Conservation (phyloP, 192 early-diverging fungal species). For the Spizellomyces sp. region DNA sequence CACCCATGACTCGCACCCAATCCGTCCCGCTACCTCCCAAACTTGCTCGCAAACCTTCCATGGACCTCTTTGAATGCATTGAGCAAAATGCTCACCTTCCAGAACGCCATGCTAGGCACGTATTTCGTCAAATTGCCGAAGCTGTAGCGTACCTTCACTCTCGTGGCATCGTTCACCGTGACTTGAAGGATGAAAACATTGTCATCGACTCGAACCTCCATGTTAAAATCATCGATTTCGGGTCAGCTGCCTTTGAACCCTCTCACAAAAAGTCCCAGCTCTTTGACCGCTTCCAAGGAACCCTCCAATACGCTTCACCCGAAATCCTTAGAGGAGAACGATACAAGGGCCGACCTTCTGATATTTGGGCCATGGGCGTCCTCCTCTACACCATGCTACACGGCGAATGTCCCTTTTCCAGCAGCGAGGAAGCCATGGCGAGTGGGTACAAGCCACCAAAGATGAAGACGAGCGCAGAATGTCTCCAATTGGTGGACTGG, state of each 20-base stretch:
- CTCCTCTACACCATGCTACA: conserved; percentile 52
- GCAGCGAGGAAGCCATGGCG: conserved; percentile 16
- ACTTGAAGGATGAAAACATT: conserved; percentile 79
- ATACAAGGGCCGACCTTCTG: conserved; percentile 68
- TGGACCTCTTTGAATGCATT: conserved; percentile 66
- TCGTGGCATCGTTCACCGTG: conserved; percentile 72
- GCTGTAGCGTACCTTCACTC: conserved; percentile 68
- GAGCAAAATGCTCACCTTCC: conserved; percentile 65
- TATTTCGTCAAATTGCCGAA: conserved; percentile 70
- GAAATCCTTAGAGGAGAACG: conserved; percentile 63
- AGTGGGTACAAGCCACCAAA: conserved; percentile 26
- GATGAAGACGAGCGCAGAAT: conserved; percentile 47
- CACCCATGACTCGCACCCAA: conserved; percentile 9
- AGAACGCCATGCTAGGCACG: conserved; percentile 62
- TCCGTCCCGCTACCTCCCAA: conserved; percentile 8
- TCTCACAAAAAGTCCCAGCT: conserved; percentile 15
- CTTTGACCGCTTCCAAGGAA: conserved; percentile 56
- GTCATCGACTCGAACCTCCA: conserved; percentile 41
- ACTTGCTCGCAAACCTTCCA: conserved; percentile 20
- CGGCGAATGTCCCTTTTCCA: conserved; percentile 64
- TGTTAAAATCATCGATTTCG: conserved; percentile 72
- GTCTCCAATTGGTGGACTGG: conserved; percentile 57
- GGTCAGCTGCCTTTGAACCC: conserved; percentile 47
- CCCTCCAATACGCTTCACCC: conserved; percentile 59
- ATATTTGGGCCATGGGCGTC: conserved; percentile 76